Base-by-base conservation (phyloP, 2,329 filamentous ascomycete species). In the Ophiostoma quercus region DNA sequence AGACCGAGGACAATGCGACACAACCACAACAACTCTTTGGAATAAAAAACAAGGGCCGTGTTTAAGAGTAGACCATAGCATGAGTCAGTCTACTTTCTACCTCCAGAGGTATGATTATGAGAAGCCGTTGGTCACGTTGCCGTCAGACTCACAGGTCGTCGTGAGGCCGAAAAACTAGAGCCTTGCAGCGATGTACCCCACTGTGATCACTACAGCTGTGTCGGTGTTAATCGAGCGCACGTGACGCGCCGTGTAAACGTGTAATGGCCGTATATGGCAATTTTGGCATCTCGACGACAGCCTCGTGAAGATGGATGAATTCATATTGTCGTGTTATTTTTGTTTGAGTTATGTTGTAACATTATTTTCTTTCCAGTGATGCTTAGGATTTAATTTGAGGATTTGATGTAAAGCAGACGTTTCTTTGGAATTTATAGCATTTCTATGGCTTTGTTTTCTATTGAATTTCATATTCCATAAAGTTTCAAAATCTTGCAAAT, bases 21-120 rank as follows among this genome's bases (percentile, higher is more conserved):
- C 63, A 19, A 39, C 32, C 16, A 29, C 62, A 6, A 43, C 51
- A 25, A 29, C 47, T 19, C 60, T 62, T 29, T 43, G 66, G 37
- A 68, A 5, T 11, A 54, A 19, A 39, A 41, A 37, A 32, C 68
- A 16, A 62, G 63, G 22, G 43, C 16, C 41, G 67, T n/a, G 29
- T 25, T 47, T 62, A 22, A 51, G 19, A 7, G 62, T 65, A 63
- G 60, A 63, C 47, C 68, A 67, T 41, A 67, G 57, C 71, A 72
- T 72, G 67, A 57, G 69, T 69, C 69, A 71, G 63, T 67, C 25
- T 37, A 3, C 47, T 32, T 22, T 63, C 54, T 41, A 14, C 47
- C 47, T 25, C 19, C 25, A 41, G 9, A 11, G 11, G 43, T 19
- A n/a, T 47, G 19, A n/a, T 47, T 8, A 54, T 54, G n/a, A 7